A percentile compares a stretch with the other conserved stretches of the same genome.
Evolutionary conservation across 106 monocot genomes (phyloP).

Genomic region (Acorus gramineus): DNA sequence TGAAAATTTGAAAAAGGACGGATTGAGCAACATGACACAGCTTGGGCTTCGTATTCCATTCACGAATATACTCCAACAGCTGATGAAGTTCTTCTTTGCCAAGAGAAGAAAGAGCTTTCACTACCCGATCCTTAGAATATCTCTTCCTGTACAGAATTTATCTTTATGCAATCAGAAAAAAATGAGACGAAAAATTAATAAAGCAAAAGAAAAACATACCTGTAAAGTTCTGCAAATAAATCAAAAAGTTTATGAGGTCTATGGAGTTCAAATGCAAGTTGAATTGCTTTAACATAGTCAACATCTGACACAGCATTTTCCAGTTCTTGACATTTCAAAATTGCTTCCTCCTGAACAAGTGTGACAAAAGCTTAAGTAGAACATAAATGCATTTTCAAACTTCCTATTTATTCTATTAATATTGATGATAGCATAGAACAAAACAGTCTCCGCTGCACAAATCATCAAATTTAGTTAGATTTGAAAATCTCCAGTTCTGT

Average conservation of each 20-base stretch:
- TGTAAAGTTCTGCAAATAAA: conserved; percentile 59
- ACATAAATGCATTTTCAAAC: too few relatives aligned
- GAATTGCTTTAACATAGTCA: conserved; percentile 78
- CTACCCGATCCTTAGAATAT: conserved; percentile 24
- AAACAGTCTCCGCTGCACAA: too few relatives aligned
- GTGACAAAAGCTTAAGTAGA: background rate
- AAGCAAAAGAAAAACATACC: conserved; percentile 19
- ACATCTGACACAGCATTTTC: conserved; percentile 74
- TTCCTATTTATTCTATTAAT: too few relatives aligned
- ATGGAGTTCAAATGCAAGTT: conserved; percentile 85
- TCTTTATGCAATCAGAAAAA: background rate
- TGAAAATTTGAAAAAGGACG: conserved; percentile 58
- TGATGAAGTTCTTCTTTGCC: conserved; percentile 68
- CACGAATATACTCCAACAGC: conserved; percentile 80
- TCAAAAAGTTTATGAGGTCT: conserved; percentile 79
- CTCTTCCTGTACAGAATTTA: conserved; percentile 32
- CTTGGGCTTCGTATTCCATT: conserved; percentile 96
- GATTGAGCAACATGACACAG: conserved; percentile 84
- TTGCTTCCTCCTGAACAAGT: conserved; percentile 50
- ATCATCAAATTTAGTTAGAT: too few relatives aligned
- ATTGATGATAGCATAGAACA: too few relatives aligned
- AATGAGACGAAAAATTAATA: conserved; percentile 1
- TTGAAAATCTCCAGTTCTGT: too few relatives aligned
- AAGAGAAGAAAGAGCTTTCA: conserved; percentile 49
- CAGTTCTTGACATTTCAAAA: conserved; percentile 74